Evolutionary conservation across 2,329 filamentous ascomycete genomes (phyloP), one percentile per base, ranked within the genome.

Genomic region (Talaromyces rugulosus): DNA sequence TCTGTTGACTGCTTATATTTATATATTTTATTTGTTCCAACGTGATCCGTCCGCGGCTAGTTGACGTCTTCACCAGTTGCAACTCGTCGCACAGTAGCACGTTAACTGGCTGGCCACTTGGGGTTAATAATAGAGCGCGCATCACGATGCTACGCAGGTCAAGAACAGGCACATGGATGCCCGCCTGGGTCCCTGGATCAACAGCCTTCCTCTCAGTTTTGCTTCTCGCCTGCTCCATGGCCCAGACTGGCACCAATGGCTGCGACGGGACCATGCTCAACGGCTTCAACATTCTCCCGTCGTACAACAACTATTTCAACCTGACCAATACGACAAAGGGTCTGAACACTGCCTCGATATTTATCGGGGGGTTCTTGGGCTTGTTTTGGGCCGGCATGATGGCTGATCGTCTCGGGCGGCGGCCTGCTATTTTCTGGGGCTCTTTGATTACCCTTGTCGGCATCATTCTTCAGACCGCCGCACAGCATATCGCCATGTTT

Each of bases 201-300:
- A 56, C 53, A 42, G n/a, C 28, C 23, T 71, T 65, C 0, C 65
- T 82, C 7, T 75, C 78, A 0, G 65, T 77, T 12, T 68, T 81
- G 27, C 71, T 81, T 5, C 64, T 81, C n/a, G 52, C 80, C 14
- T 81, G 77, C 66, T 79, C 79, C 23, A 74, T 78, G 47, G 77
- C 79, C 7, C 77, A 81, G 61, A 81, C 78, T 23, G 65, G 74
- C 67, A 71, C 69, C 7, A 52, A 65, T n/a, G 70, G 68, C 6
- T 72, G 81, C 58, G 80, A 83, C 60, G 77, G 78, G 2, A 83
- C 80, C 2, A 82, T 85, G 73, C 74, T 85, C 71, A 85, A 85
- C 63, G 82, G 81, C 0, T 75, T 87, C 27, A 83, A 85, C 62
- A 85, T 86, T 63, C 69, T 86, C 16, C 82, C 83, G 0, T 80